Evolutionary conservation across 768 basidiomycete genomes (phyloP), one percentile per base, ranked within the genome.

Genomic region (Kwoniella pini): DNA sequence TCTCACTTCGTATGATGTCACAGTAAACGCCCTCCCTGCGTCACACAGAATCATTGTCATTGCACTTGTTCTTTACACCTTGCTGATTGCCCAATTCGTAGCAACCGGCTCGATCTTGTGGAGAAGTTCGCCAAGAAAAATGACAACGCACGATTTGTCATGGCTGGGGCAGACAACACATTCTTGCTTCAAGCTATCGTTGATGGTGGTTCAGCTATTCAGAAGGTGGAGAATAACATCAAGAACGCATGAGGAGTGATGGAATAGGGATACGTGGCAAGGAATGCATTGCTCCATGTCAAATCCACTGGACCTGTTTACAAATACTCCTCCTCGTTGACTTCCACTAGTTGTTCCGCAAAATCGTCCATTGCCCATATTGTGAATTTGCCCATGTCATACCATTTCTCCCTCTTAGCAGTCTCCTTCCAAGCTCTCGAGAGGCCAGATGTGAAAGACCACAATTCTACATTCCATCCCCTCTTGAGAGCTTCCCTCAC

Each of bases 401-500:
- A 36, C 74, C 74, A 72, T 13, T 68, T 57, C 38, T 75, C 71
- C 40, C 61, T 58, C 52, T 63, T 66, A 0, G 72, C 73, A 1
- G 57, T 62, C n/a, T 74, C 72, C 28, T 33, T 61, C 77, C 75
- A 76, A 11, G 67, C 63, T 27, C 73, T 44, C 6, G 70, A 74
- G 9, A 74, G 52, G 21, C 75, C 77, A 3, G 87, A 86, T 72
- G 89, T 88, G 88, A 92, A 98, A 0, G 90, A 89, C 79, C 91
- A 93, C 70, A 97, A 73, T 80, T 98, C 94, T n/a, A 98, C 91
- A 57, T 82, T 84, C 94, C 94, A 98, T 1, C 94, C 94, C 46
- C 87, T 85, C 79, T 86, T 87, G 68, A 97, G 80, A 4, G 94
- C 94, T 12, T 87, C 86, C 58, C 89, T 81, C 12, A 93, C 90